Base-by-base conservation (phyloP, 2,329 filamentous ascomycete genomes). In the Aspergillus eucalypticola region DNA sequence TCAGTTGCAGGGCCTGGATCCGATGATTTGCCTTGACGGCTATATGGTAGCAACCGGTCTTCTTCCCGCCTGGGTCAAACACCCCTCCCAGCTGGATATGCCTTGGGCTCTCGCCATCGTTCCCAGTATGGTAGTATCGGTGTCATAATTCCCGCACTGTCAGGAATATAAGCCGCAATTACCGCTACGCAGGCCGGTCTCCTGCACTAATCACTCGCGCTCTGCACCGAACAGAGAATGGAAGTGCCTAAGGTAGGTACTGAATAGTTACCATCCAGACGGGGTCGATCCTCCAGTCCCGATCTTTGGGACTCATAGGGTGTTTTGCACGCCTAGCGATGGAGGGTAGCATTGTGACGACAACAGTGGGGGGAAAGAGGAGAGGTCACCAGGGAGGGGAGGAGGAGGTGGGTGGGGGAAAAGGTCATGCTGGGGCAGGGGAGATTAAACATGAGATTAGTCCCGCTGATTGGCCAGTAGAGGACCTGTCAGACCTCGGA, bases 361-460 rank as follows among this genome's bases (percentile, higher is more conserved):
- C 53, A 55, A 32, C 21, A 25, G 50, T 38, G 23, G 52, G 52
- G 52, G 27, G 52, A 38, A 8, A 10, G 23, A 25, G 51, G 38
- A 10, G 38, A 39, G 21, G 35, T 32, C 29, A 32, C 29, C 29
- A 11, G 51, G 11, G 29, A 32, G 4, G 51, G 52, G 11, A n/a
- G 23, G 38, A 11, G 38, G 11, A 5, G 11, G 5, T 38, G 23
- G 11, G 10, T n/a, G 38, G 51, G 38, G 27, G 10, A 29, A 3
- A 7, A 15, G 38, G 27, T 32, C 49, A 35, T 38, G 49, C 29
- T 35, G 49, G 35, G 42, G 39, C 39, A 11, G n/a, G 39, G 53
- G 53, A 55, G 53, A 55, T 55, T 55, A 55, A 55, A 46, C 39
- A 19, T 44, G 53, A 39, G 25, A 55, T 55, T n/a, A 35, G 25